Conservation (phyloP, 2,329 filamentous ascomycete genomes). For the Aspergillus versicolor region DNA sequence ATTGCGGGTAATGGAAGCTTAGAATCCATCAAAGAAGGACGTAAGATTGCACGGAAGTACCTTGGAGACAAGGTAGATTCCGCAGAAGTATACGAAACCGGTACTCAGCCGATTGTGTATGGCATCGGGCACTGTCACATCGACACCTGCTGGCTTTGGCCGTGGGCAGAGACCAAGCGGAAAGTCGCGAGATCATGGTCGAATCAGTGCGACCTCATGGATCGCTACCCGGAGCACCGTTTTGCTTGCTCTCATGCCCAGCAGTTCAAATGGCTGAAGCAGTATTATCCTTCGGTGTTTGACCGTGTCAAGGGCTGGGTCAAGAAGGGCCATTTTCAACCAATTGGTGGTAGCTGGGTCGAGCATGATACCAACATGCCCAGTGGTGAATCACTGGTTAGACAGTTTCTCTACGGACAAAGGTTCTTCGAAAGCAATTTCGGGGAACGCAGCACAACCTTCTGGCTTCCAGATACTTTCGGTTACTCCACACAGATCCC, state of each 20-base stretch:
- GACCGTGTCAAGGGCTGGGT: constrained; percentile 90
- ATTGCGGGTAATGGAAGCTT: constrained; percentile 71
- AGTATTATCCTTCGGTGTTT: constrained; percentile 82
- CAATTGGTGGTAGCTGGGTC: constrained; percentile 96
- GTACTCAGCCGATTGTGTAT: constrained; percentile 73
- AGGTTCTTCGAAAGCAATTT: constrained; percentile 93
- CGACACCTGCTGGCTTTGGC: constrained; percentile 98
- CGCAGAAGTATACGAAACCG: constrained; percentile 76
- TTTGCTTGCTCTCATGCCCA: constrained; percentile 94
- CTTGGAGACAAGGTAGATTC: constrained; percentile 80
- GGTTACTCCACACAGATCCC: constrained; percentile 95
- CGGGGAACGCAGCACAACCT: constrained; percentile 82
- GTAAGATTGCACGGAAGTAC: constrained; percentile 80
- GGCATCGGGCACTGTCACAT: constrained; percentile 97
- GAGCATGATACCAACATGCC: constrained; percentile 98
- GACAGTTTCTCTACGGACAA: constrained; percentile 95
- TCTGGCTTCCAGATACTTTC: constrained; percentile 98
- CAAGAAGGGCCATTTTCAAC: constrained; percentile 85
- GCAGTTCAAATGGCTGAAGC: constrained; percentile 96
- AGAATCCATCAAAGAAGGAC: constrained; percentile 73
- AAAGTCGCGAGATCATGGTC: constrained; percentile 96
- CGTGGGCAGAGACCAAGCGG: constrained; percentile 94
- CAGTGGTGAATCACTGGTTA: constrained; percentile 86
- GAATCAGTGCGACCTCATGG: constrained; percentile 93
- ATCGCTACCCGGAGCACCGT: constrained; percentile 87